Evolutionary conservation across 2,329 filamentous ascomycete species (phyloP).

Genomic region (Fragosphaeria purpurea): DNA sequence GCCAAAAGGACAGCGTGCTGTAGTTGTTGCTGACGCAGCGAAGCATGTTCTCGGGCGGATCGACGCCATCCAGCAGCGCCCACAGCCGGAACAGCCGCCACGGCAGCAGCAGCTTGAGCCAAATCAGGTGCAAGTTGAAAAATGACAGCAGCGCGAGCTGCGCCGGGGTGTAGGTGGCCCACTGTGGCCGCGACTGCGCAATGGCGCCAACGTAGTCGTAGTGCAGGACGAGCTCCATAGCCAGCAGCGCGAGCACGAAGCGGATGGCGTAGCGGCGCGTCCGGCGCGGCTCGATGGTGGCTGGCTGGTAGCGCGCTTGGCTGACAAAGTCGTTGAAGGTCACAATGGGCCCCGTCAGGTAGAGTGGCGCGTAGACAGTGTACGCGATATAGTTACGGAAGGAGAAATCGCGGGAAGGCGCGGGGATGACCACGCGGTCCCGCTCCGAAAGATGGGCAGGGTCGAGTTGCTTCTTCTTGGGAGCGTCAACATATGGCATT

Average conservation of each 20-base stretch:
- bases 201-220: conserved; percentile 93
- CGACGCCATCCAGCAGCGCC: conserved; percentile 80
- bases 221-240: conserved; percentile 87
- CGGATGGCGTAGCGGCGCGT: conserved; percentile 75
- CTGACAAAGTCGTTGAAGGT: conserved; percentile 98
- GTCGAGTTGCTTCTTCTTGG: conserved; percentile 94
- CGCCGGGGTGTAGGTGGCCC: conserved; percentile 73
- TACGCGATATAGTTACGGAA: conserved; percentile 88
- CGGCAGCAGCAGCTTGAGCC: conserved; percentile 91
- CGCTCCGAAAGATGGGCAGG: conserved; percentile 76
- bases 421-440: conserved; percentile 72
- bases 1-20: conserved; percentile 85
- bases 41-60: conserved; percentile 96
- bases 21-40: conserved; percentile 95
- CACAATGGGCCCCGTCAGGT: conserved; percentile 83
- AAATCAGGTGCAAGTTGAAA: conserved; percentile 95
- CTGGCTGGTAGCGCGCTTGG: conserved; percentile 64
- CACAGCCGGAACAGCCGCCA: conserved; percentile 99
- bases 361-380: conserved; percentile 82
- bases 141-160: conserved; percentile 86
- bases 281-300: conserved; percentile 59
- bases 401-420: conserved; percentile 58
- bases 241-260: conserved; percentile 67
- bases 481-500: not conserved
- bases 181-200: conserved; percentile 66